Conservation (phyloP, 2,329 filamentous ascomycete species). For the Immersiporthe knoxdaviesiana region DNA sequence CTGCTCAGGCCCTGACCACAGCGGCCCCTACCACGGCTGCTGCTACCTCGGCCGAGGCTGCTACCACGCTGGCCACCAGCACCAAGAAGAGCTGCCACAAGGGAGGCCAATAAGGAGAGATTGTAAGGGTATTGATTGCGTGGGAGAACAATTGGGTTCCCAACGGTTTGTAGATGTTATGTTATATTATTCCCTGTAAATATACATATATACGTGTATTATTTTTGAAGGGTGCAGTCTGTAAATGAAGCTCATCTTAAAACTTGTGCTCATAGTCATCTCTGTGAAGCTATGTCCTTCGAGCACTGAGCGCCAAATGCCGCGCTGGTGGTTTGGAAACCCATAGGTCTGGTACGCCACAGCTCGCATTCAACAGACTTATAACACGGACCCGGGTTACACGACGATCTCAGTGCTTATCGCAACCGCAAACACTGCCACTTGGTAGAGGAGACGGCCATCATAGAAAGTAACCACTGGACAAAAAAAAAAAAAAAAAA, state of each 20-base stretch:
- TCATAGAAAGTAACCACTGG: not conserved
- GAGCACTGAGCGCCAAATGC: not conserved
- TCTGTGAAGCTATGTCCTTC: not conserved
- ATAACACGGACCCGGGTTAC: not conserved
- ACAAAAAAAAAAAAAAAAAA: not conserved
- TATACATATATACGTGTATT: not conserved
- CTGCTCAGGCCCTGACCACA: conserved; percentile 4
- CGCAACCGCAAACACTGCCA: not conserved
- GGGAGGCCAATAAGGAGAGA: not conserved
- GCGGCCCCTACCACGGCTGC: conserved; percentile 8
- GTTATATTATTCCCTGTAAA: not conserved
- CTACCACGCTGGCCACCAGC: conserved; percentile 14
- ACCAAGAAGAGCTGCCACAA: conserved; percentile 18
- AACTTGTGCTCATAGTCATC: not conserved
- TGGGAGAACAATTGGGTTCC: not conserved
- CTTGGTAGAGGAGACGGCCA: not conserved
- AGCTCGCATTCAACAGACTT: not conserved
- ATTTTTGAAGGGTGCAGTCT: not conserved
- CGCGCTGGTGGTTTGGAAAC: not conserved
- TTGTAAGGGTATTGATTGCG: not conserved
- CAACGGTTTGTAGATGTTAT: too few species aligned
- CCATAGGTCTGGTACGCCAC: not conserved
- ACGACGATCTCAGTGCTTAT: not conserved
- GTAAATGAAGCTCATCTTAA: not conserved
- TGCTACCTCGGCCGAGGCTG: conserved; percentile 4